Evolutionary conservation across 2,329 filamentous ascomycete genomes (phyloP).

Genomic region (Monilinia fructicola): DNA sequence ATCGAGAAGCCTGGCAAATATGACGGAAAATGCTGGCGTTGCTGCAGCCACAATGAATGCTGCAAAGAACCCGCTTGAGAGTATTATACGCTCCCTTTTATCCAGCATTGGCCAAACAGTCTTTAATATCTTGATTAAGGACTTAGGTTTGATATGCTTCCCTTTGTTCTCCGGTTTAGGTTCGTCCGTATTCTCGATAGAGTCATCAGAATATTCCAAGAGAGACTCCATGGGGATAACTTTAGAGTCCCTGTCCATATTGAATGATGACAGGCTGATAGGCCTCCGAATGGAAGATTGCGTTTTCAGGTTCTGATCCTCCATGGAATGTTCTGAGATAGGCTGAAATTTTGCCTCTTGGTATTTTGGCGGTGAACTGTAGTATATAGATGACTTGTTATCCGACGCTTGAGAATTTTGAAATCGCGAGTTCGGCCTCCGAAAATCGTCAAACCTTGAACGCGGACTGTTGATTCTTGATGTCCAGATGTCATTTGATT

Average conservation of each 20-base stretch:
- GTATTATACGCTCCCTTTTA: constrained; percentile 49
- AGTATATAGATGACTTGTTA: neutral
- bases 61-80: constrained; percentile 58
- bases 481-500: constrained; percentile 30
- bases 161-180: neutral
- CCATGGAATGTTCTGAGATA: neutral
- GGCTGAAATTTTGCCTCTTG: neutral
- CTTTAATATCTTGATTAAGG: constrained; percentile 57
- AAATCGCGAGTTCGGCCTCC: neutral
- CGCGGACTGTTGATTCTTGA: constrained; percentile 13
- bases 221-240: neutral
- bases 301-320: neutral
- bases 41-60: constrained; percentile 34
- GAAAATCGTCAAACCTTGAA: constrained; percentile 12
- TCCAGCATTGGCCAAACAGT: constrained; percentile 70
- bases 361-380: neutral
- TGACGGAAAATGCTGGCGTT: constrained; percentile 67
- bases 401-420: neutral
- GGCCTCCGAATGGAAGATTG: neutral
- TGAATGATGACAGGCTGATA: neutral
- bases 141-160: constrained; percentile 26
- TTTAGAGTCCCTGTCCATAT: constrained; percentile 6
- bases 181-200: neutral
- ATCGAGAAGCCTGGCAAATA: constrained; percentile 69
- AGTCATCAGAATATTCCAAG: constrained; percentile 5